phyloP scores from a whole-genome alignment of 1,284 basidiomycete genomes.

The Ceratobasidium sp. region DNA sequence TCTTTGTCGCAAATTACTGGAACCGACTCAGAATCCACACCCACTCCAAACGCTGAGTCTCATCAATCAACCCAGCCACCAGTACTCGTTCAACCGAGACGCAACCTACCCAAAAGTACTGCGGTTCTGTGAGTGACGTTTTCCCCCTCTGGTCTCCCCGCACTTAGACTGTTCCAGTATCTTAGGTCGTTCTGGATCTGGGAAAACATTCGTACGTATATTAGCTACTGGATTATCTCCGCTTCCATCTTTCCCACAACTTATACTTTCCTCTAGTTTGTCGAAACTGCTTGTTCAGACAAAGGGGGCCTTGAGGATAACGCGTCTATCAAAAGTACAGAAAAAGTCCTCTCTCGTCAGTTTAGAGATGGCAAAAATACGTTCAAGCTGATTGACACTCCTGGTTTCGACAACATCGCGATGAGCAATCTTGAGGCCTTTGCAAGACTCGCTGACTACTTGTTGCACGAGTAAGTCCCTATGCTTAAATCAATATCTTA shows the following conservation, averaged over 20 bases:
- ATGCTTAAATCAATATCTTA: not conserved
- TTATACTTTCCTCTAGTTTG: conserved; percentile 8
- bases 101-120: not conserved
- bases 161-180: not conserved
- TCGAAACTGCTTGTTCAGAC: not conserved
- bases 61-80: not conserved
- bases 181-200: conserved; percentile 24
- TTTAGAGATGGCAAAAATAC: not conserved
- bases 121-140: not conserved
- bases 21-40: too few species aligned
- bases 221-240: not conserved
- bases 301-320: not conserved
- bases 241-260: not conserved
- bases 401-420: conserved; percentile 13
- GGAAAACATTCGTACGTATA: conserved; percentile 6
- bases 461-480: conserved; percentile 2
- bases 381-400: conserved; percentile 19
- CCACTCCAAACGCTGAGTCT: too few species aligned
- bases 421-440: conserved; percentile 5
- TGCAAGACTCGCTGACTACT: not conserved
- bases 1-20: not conserved
- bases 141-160: not conserved
- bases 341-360: not conserved
- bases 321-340: not conserved
- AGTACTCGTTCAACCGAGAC: not conserved